Evolutionary conservation across 108 stramenopile genomes (phyloP).

Genomic region (Skeletonema costatum): DNA sequence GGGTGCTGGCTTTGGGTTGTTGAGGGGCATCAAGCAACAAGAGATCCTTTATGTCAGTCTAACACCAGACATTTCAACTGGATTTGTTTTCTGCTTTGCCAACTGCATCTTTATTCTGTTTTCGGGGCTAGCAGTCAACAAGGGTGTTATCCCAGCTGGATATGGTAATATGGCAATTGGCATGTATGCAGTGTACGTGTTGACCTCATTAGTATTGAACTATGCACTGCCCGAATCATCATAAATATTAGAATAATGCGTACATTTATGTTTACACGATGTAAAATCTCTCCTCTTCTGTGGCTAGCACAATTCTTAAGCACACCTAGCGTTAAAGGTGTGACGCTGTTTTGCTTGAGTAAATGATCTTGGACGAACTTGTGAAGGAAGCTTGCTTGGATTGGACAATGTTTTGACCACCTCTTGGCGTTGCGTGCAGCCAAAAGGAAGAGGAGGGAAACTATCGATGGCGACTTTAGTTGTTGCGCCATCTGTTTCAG

Average conservation of each 20-base stretch:
- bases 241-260: not conserved
- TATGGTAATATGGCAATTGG: constrained; percentile 65
- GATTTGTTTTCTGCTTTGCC: constrained; percentile 49
- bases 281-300: not conserved
- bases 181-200: constrained; percentile 48
- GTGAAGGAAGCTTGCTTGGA: not conserved
- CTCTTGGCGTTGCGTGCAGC: not conserved
- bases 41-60: constrained; percentile 37
- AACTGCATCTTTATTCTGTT: constrained; percentile 43
- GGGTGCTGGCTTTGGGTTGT: constrained; percentile 38
- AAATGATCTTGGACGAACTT: not conserved
- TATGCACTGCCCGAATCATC: constrained; percentile 4
- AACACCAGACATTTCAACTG: constrained; percentile 40
- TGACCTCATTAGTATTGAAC: constrained; percentile 37
- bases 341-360: not conserved
- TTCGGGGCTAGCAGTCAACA: constrained; percentile 32
- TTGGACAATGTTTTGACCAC: not conserved
- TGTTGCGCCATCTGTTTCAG: not conserved
- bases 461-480: not conserved
- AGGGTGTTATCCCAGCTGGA: constrained; percentile 55
- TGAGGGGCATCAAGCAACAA: constrained; percentile 21
- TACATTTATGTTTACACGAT: not conserved
- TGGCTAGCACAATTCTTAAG: not conserved
- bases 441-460: not conserved
- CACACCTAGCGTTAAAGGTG: not conserved